These are phyloP conservation scores for Nectriaceae sp. DNA, from an alignment of 2,329 filamentous ascomycete species.

Conservation along the genomic window DNA sequence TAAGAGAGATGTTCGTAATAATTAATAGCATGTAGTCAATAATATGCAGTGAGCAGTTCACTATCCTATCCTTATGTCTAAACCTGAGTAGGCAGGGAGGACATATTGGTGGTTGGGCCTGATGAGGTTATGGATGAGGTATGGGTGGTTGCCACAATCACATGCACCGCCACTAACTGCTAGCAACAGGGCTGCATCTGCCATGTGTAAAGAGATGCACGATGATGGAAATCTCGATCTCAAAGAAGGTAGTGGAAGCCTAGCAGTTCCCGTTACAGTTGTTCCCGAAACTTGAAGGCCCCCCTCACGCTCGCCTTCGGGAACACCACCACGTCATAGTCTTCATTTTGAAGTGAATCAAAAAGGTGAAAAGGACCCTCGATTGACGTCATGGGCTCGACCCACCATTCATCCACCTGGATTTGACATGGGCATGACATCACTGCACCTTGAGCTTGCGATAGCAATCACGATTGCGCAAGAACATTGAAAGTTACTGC, in stretches of 20 bases:
- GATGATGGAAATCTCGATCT: conserved; percentile 14
- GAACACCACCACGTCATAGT: neutral
- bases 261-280: conserved; percentile 17
- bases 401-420: conserved; percentile 11
- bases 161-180: conserved; percentile 12
- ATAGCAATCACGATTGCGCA: conserved; percentile 1
- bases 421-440: conserved; percentile 21
- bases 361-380: too few relatives aligned
- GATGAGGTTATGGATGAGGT: too few relatives aligned
- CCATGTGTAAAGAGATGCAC: neutral
- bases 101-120: too few relatives aligned
- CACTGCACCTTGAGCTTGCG: conserved; percentile 11
- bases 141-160: conserved; percentile 11
- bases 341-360: neutral
- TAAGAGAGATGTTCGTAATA: too few relatives aligned
- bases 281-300: neutral
- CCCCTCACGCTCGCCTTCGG: neutral
- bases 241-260: neutral
- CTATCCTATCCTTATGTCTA: too few relatives aligned
- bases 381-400: conserved; percentile 20
- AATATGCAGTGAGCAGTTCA: too few relatives aligned
- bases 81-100: too few relatives aligned
- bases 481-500: neutral
- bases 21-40: too few relatives aligned
- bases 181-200: too few relatives aligned